Conservation (phyloP, 2,329 filamentous ascomycete species). For the Podosphaera leucotricha region DNA sequence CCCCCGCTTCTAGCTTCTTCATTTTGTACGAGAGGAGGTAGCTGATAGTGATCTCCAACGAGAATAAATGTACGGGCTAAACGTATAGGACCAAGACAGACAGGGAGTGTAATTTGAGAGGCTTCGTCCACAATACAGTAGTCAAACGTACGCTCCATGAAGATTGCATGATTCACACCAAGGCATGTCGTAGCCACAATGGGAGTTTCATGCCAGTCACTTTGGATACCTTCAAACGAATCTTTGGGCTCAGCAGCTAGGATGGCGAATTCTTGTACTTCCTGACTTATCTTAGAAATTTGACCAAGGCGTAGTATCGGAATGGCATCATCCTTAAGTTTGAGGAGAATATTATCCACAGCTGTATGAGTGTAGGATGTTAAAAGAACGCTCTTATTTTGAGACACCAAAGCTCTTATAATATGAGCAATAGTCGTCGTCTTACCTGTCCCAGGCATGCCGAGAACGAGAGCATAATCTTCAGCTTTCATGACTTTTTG, state of each 20-base stretch:
- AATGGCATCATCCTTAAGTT: conserved; percentile 58
- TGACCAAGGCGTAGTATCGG: conserved; percentile 70
- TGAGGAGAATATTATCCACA: conserved; percentile 92
- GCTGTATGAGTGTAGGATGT: conserved; percentile 95
- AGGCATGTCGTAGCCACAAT: conserved; percentile 91
- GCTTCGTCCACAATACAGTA: conserved; percentile 98
- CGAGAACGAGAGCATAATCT: conserved; percentile 90
- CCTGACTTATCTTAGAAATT: conserved; percentile 63
- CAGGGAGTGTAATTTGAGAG: conserved; percentile 87
- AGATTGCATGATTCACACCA: conserved; percentile 71
- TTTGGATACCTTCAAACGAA: conserved; percentile 61
- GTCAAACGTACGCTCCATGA: conserved; percentile 75
- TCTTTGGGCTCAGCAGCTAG: conserved; percentile 51
- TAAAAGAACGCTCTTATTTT: conserved; percentile 77
- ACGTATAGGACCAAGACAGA: conserved; percentile 80
- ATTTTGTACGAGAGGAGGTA: conserved; percentile 84
- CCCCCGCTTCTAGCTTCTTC: conserved; percentile 68
- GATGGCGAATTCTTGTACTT: conserved; percentile 66
- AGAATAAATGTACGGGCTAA: conserved; percentile 85
- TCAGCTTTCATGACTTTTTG: conserved; percentile 87
- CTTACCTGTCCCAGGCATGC: conserved; percentile 96
- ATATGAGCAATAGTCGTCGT: conserved; percentile 97
- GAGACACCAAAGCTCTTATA: conserved; percentile 66
- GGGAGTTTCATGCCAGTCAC: conserved; percentile 62
- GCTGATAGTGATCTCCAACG: conserved; percentile 88